phyloP scores from a whole-genome alignment of 345 rosid species.

The Physaria fendleri region DNA sequence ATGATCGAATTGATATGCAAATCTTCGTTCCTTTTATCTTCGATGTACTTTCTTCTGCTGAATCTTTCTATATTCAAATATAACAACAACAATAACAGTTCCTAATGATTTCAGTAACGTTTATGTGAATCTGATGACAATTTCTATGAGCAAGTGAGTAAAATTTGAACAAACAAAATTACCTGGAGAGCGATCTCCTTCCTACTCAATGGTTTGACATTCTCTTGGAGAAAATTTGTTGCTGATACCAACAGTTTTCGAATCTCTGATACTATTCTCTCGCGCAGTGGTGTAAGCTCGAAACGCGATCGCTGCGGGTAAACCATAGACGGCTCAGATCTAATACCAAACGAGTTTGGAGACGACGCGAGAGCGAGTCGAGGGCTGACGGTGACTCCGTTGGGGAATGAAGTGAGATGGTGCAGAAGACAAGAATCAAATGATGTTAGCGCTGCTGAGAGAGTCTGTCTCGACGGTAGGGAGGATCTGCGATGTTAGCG shows the following conservation, averaged over 20 bases:
- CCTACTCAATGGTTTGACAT: constrained; percentile 47
- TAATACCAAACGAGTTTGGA: constrained; percentile 7
- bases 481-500: constrained; percentile 25
- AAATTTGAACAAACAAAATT: neutral
- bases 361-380: neutral
- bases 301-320: constrained; percentile 39
- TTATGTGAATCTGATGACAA: neutral
- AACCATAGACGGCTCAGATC: constrained; percentile 38
- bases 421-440: constrained; percentile 1
- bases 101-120: neutral
- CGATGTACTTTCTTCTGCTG: constrained; percentile 20
- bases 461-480: neutral
- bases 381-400: neutral
- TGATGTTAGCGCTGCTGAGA: constrained; percentile 1
- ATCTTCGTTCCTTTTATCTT: constrained; percentile 30
- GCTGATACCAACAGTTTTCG: no score
- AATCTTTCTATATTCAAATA: constrained; percentile 36
- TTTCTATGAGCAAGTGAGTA: no score
- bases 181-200: constrained; percentile 71
- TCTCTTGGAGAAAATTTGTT: no score
- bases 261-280: constrained; percentile 6
- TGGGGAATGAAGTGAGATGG: constrained; percentile 12
- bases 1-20: constrained; percentile 26
- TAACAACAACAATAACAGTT: neutral
- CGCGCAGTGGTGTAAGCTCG: constrained; percentile 28